phyloP scores from a whole-genome alignment of 2,329 filamentous ascomycete genomes.

The Alternaria hordeiaustralica region DNA sequence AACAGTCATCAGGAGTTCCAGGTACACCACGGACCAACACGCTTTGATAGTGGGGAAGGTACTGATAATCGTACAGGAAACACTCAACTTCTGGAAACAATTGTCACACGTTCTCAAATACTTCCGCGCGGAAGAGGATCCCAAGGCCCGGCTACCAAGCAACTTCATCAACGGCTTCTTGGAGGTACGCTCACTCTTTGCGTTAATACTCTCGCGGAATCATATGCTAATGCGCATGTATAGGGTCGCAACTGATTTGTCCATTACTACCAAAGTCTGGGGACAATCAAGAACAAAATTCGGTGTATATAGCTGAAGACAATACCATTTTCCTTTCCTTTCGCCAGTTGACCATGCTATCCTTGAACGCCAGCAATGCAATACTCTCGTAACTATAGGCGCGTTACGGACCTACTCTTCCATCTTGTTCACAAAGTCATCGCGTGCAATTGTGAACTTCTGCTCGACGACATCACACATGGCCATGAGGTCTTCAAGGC shows the following conservation, averaged over 20 bases:
- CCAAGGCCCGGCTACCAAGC: slow-evolving; percentile 75
- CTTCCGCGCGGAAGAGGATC: slow-evolving; percentile 87
- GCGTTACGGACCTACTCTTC: slow-evolving; percentile 22
- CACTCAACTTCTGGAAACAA: slow-evolving; percentile 99
- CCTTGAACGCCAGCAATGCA: slow-evolving; percentile 45
- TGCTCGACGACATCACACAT: slow-evolving; percentile 93
- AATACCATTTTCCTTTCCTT: slow-evolving; percentile 47
- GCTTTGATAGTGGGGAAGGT: background rate
- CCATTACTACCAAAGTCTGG: slow-evolving; percentile 3
- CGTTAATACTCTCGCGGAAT: no score
- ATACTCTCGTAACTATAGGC: background rate
- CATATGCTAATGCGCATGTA: slow-evolving; percentile 12
- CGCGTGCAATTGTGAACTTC: slow-evolving; percentile 76
- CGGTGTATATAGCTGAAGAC: slow-evolving; percentile 43
- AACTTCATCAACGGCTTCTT: slow-evolving; percentile 96
- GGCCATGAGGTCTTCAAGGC: slow-evolving; percentile 84
- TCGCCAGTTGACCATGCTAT: slow-evolving; percentile 29
- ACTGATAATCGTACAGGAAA: slow-evolving; percentile 69
- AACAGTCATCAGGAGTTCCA: slow-evolving; percentile 95
- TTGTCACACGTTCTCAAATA: slow-evolving; percentile 94
- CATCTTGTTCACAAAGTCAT: slow-evolving; percentile 61
- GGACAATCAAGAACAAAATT: slow-evolving; percentile 23
- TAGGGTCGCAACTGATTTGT: slow-evolving; percentile 48
- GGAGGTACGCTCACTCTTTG: slow-evolving; percentile 70
- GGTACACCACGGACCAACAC: slow-evolving; percentile 58